Percentiles rank a stretch among this genome's conserved stretches.
phyloP scores from a whole-genome alignment of 2,329 filamentous ascomycete genomes.

The Pezicula radicicola region DNA sequence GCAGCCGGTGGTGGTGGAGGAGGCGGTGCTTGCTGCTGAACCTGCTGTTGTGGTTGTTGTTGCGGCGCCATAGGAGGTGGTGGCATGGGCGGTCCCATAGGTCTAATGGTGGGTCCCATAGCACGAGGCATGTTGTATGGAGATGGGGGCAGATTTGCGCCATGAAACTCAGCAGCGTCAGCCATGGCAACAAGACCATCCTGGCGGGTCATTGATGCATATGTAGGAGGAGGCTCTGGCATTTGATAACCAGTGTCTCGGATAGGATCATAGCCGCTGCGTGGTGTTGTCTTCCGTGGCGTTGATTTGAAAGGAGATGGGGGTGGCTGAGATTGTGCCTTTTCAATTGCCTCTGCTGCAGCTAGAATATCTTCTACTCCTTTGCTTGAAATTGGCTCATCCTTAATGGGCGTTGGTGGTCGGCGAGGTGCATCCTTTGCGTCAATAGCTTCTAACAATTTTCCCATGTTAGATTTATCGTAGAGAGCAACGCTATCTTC shows the following conservation, averaged over 20 bases:
- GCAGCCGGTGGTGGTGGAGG: slow-evolving; percentile 1
- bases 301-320: slow-evolving; percentile 6
- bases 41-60: background rate
- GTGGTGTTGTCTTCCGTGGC: slow-evolving; percentile 1
- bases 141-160: background rate
- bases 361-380: slow-evolving; percentile 3
- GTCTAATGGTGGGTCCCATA: background rate
- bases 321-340: slow-evolving; percentile 7
- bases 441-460: background rate
- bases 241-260: slow-evolving; percentile 13
- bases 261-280: slow-evolving; percentile 12
- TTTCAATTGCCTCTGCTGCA: slow-evolving; percentile 1
- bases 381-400: background rate
- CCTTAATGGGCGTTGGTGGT: background rate
- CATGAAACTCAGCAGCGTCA: slow-evolving; percentile 5
- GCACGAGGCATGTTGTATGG: background rate
- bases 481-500: background rate
- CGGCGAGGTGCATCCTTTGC: background rate
- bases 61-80: slow-evolving; percentile 1
- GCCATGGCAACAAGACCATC: slow-evolving; percentile 9
- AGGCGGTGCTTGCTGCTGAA: slow-evolving; percentile 1
- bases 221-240: slow-evolving; percentile 9
- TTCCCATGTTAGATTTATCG: background rate
- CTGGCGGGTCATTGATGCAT: background rate
- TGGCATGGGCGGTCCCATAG: background rate